phyloP scores from a whole-genome alignment of 305 asterid species.

The Fraxinus latifolia region DNA sequence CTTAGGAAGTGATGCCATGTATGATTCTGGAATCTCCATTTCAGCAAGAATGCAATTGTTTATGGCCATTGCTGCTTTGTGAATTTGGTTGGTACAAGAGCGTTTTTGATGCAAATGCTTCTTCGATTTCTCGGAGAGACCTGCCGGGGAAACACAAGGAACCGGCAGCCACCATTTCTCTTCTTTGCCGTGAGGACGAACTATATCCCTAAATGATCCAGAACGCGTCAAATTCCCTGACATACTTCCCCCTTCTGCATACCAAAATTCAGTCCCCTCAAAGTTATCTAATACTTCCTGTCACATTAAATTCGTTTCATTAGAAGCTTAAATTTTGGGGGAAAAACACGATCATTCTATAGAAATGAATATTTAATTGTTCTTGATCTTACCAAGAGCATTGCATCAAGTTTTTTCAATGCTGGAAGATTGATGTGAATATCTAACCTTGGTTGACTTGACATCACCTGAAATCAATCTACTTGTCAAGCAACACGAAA shows the following conservation, averaged over 20 bases:
- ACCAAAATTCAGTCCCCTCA: conserved; percentile 19
- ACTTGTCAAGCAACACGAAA: conserved; percentile 1
- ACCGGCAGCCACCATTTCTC: conserved; percentile 96
- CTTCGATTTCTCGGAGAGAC: conserved; percentile 61
- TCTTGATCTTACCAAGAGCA: conserved; percentile 15
- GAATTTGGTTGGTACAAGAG: conserved; percentile 77
- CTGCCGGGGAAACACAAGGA: conserved; percentile 61
- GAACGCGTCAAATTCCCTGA: neutral
- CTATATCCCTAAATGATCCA: conserved; percentile 66
- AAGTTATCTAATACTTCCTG: conserved; percentile 15
- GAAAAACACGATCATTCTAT: neutral
- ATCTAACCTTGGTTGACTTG: conserved; percentile 44
- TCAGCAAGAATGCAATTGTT: conserved; percentile 71
- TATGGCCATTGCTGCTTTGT: conserved; percentile 88
- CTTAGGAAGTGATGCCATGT: conserved; percentile 86
- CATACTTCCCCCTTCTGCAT: conserved; percentile 14
- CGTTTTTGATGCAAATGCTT: conserved; percentile 62
- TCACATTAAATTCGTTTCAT: neutral
- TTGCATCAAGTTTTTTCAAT: conserved; percentile 49
- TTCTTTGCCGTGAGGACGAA: conserved; percentile 52
- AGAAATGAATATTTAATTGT: neutral
- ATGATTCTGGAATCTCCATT: conserved; percentile 81
- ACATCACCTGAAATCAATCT: conserved; percentile 49
- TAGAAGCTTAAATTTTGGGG: neutral
- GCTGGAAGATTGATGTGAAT: conserved; percentile 43